Percentiles rank a stretch among this genome's conserved stretches.
phyloP scores from a whole-genome alignment of 768 basidiomycete genomes.

The Lyophyllum atratum region DNA sequence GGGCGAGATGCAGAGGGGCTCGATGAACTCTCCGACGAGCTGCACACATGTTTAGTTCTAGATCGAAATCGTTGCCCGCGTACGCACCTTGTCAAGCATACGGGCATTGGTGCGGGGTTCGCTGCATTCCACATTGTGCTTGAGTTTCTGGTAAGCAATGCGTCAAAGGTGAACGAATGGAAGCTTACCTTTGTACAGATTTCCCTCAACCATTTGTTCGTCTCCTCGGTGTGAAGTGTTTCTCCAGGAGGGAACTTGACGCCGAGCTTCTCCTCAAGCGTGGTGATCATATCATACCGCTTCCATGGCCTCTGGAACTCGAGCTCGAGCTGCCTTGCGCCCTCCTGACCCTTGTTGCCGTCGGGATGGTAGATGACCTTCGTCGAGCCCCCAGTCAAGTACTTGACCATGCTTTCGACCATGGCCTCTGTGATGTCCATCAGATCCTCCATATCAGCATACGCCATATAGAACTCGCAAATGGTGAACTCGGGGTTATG shows the following conservation, averaged over 20 bases:
- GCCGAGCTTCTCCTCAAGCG: constrained; percentile 89
- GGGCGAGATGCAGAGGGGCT: constrained; percentile 94
- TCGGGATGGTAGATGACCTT: constrained; percentile 89
- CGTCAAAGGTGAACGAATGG: background rate
- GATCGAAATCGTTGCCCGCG: background rate
- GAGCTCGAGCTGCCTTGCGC: constrained; percentile 64
- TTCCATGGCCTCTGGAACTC: constrained; percentile 97
- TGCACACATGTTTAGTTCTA: constrained; percentile 24
- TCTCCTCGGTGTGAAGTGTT: constrained; percentile 81
- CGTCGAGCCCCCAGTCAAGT: constrained; percentile 78
- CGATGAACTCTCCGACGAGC: constrained; percentile 98
- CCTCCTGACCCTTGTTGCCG: constrained; percentile 79
- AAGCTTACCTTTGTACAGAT: constrained; percentile 76
- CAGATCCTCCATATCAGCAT: constrained; percentile 97
- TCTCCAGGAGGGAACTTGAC: constrained; percentile 94
- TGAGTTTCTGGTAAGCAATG: constrained; percentile 26
- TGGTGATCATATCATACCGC: constrained; percentile 97
- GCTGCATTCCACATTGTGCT: constrained; percentile 94
- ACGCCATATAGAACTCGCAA: constrained; percentile 99
- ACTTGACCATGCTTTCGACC: constrained; percentile 89
- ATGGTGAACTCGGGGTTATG: constrained; percentile 99
- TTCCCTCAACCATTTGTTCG: constrained; percentile 86
- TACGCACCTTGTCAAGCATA: constrained; percentile 84
- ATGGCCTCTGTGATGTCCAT: constrained; percentile 97
- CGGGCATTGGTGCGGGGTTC: constrained; percentile 96